Percentiles rank a stretch among this genome's conserved stretches.
phyloP scores from a whole-genome alignment of 2,329 filamentous ascomycete genomes.

The Didymella sp. region DNA sequence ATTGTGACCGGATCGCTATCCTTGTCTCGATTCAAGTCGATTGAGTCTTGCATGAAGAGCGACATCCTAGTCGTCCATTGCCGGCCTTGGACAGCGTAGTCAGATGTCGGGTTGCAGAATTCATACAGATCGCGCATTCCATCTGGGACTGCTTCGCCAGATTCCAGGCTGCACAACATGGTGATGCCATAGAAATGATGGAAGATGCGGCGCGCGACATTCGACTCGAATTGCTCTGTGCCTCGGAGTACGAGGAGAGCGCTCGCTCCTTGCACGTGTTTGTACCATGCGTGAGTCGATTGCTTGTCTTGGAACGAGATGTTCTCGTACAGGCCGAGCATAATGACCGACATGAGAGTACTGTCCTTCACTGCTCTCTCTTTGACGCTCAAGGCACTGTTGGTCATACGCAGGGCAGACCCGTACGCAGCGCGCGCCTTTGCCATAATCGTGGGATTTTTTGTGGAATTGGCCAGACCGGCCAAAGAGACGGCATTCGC shows the following conservation, averaged over 20 bases:
- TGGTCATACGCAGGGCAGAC: slow-evolving; percentile 34
- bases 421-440: slow-evolving; percentile 38
- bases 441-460: slow-evolving; percentile 30
- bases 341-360: slow-evolving; percentile 40
- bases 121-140: slow-evolving; percentile 35
- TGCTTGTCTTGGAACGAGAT: slow-evolving; percentile 35
- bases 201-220: slow-evolving; percentile 35
- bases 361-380: slow-evolving; percentile 33
- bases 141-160: slow-evolving; percentile 23
- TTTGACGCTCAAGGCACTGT: slow-evolving; percentile 28
- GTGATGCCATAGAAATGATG: slow-evolving; percentile 40
- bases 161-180: slow-evolving; percentile 34
- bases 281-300: slow-evolving; percentile 42
- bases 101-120: slow-evolving; percentile 13
- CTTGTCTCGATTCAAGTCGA: slow-evolving; percentile 31
- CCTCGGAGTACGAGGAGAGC: slow-evolving; percentile 44
- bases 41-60: slow-evolving; percentile 30
- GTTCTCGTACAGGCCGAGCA: slow-evolving; percentile 46
- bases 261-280: slow-evolving; percentile 45
- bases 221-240: slow-evolving; percentile 30
- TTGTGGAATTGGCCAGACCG: slow-evolving; percentile 34
- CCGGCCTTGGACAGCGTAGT: slow-evolving; percentile 34
- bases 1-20: slow-evolving; percentile 24
- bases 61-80: slow-evolving; percentile 31
- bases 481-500: slow-evolving; percentile 36